Evolutionary conservation across 768 basidiomycete genomes (phyloP).

Genomic region (Termitomyces heimii): DNA sequence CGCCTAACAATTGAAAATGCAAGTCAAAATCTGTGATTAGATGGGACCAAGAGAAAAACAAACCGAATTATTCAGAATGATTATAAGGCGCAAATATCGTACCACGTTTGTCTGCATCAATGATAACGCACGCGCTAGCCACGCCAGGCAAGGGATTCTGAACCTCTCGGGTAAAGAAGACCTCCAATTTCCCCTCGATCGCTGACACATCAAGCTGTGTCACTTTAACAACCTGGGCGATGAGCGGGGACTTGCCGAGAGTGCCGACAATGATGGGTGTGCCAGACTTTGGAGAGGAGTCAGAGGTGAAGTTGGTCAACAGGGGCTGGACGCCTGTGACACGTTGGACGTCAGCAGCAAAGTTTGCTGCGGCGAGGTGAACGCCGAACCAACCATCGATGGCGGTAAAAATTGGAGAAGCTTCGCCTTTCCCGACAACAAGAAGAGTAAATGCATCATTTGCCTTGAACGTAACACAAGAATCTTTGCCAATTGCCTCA

Average conservation of each 20-base stretch:
- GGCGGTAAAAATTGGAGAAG: constrained; percentile 44
- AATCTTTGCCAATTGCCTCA: constrained; percentile 41
- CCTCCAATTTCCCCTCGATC: constrained; percentile 63
- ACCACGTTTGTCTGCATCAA: constrained; percentile 65
- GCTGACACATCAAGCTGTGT: constrained; percentile 50
- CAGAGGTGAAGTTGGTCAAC: constrained; percentile 45
- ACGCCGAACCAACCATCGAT: constrained; percentile 60
- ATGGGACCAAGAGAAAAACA: background rate
- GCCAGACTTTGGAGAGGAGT: constrained; percentile 21
- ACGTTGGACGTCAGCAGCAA: constrained; percentile 53
- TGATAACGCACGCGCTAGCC: constrained; percentile 56
- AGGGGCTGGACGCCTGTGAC: constrained; percentile 50
- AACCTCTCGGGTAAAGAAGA: constrained; percentile 47
- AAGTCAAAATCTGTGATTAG: background rate
- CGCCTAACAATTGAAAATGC: constrained; percentile 29
- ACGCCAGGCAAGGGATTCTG: constrained; percentile 53
- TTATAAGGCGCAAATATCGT: constrained; percentile 64
- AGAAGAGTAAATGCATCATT: constrained; percentile 29
- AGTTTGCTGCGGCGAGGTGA: constrained; percentile 53
- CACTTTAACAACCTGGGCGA: constrained; percentile 43
- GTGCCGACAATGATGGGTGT: constrained; percentile 61
- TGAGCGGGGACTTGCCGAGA: constrained; percentile 49
- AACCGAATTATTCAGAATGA: constrained; percentile 65
- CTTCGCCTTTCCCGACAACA: constrained; percentile 37
- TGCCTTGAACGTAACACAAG: constrained; percentile 41